Percentiles rank a stretch among this genome's conserved stretches.
These are phyloP conservation scores for Vigna radiata DNA, from an alignment of 306 rosid genomes.

Conservation along the genomic window DNA sequence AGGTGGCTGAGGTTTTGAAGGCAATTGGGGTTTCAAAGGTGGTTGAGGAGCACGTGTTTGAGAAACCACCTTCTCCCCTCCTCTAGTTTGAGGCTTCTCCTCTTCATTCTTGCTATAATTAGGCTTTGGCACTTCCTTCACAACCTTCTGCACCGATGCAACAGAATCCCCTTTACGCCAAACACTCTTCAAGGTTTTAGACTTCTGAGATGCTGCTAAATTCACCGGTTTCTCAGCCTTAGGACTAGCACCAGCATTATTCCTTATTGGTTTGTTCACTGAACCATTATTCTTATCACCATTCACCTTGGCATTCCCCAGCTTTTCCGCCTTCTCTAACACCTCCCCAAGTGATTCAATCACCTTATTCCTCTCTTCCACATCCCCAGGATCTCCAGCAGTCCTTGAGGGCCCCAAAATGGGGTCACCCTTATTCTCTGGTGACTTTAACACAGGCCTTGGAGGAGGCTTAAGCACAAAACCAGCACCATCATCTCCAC, in stretches of 20 bases:
- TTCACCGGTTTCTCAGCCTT: slow-evolving; percentile 40
- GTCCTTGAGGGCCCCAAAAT: slow-evolving; percentile 51
- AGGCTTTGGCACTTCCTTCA: slow-evolving; percentile 64
- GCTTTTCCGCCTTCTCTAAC: slow-evolving; percentile 92
- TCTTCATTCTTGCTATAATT: slow-evolving; percentile 40
- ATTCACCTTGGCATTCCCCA: slow-evolving; percentile 57
- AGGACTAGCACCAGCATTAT: slow-evolving; percentile 47
- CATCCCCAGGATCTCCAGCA: slow-evolving; percentile 44
- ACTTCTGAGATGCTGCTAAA: slow-evolving; percentile 44
- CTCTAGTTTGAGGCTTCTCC: slow-evolving; percentile 52
- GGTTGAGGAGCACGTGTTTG: slow-evolving; percentile 56
- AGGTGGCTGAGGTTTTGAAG: slow-evolving; percentile 67
- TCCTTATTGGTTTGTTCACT: slow-evolving; percentile 53
- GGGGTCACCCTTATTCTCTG: slow-evolving; percentile 50
- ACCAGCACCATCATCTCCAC: slow-evolving; percentile 57
- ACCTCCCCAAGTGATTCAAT: slow-evolving; percentile 96
- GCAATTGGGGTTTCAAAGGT: slow-evolving; percentile 63
- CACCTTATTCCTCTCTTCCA: slow-evolving; percentile 76
- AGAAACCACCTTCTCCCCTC: slow-evolving; percentile 48
- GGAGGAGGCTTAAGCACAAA: slow-evolving; percentile 87
- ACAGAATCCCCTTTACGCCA: slow-evolving; percentile 97
- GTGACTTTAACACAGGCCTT: slow-evolving; percentile 76
- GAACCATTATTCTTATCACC: slow-evolving; percentile 55
- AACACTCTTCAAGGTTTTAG: slow-evolving; percentile 86
- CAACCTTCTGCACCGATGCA: slow-evolving; percentile 69